Conservation (phyloP, 129 eudicot genomes). For the sunflower (Helianthus annuus) region DNA sequence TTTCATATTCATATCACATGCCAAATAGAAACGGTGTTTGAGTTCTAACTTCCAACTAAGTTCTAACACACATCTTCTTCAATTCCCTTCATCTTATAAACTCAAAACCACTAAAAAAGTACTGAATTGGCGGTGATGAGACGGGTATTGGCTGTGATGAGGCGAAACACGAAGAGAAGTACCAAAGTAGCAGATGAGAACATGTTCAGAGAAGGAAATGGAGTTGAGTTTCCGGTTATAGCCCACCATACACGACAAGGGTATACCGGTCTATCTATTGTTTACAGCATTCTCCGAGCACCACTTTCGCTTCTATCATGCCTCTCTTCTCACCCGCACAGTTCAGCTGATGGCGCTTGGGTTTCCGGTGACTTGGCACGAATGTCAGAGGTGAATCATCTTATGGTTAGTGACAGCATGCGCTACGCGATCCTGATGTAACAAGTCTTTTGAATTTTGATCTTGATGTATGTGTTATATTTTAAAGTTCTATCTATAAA, state of each 20-base stretch:
- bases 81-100: slow-evolving; percentile 23
- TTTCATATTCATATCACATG: slow-evolving; percentile 27
- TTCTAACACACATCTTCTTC: slow-evolving; percentile 22
- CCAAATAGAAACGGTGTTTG: slow-evolving; percentile 24
- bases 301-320: slow-evolving; percentile 63
- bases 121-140: slow-evolving; percentile 27
- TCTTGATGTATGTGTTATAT: slow-evolving; percentile 24
- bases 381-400: slow-evolving; percentile 60
- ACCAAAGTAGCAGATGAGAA: slow-evolving; percentile 66
- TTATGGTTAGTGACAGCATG: slow-evolving; percentile 71
- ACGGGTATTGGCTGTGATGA: slow-evolving; percentile 40
- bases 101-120: slow-evolving; percentile 20
- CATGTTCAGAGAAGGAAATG: slow-evolving; percentile 48
- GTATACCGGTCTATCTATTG: slow-evolving; percentile 37
- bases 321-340: slow-evolving; percentile 41
- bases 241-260: slow-evolving; percentile 38
- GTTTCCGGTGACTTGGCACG: slow-evolving; percentile 49
- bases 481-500: slow-evolving; percentile 17
- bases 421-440: slow-evolving; percentile 75
- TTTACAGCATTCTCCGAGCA: slow-evolving; percentile 46
- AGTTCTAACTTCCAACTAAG: slow-evolving; percentile 12
- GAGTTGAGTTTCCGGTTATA: slow-evolving; percentile 41
- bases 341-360: slow-evolving; percentile 57
- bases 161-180: slow-evolving; percentile 52
- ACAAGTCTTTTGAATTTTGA: slow-evolving; percentile 5